Evolutionary conservation across 495 filamentous ascomycete genomes (phyloP).

Genomic region (Xylaria acuta): DNA sequence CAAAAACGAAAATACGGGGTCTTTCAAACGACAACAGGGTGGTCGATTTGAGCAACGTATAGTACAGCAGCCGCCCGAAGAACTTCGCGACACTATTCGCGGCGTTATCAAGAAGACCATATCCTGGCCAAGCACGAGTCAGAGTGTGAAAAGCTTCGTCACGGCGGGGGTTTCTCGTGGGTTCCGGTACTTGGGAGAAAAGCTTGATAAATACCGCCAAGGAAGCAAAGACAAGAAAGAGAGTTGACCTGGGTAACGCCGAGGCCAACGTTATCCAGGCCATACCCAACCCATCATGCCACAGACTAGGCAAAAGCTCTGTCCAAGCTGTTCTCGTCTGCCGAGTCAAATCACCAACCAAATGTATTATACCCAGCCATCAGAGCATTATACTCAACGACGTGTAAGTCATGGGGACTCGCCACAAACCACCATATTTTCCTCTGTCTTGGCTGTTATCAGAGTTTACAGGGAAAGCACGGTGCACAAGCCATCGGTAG

Average conservation of each 20-base stretch:
- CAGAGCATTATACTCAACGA: background rate
- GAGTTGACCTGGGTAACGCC: background rate
- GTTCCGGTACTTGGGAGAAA: constrained; percentile 81
- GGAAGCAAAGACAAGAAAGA: constrained; percentile 41
- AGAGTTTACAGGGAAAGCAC: background rate
- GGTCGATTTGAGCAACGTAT: constrained; percentile 87
- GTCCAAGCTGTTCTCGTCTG: background rate
- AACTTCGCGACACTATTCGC: constrained; percentile 70
- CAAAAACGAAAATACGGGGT: constrained; percentile 69
- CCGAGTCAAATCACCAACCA: background rate
- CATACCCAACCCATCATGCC: background rate
- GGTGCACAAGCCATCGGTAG: constrained; percentile 9
- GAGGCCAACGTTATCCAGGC: background rate
- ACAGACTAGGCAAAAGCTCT: background rate
- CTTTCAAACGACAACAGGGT: constrained; percentile 76
- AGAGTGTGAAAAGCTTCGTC: constrained; percentile 80
- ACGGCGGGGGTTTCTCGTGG: constrained; percentile 74
- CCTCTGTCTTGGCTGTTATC: background rate
- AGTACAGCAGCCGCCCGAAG: constrained; percentile 66
- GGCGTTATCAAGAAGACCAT: constrained; percentile 84
- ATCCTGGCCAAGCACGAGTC: constrained; percentile 84
- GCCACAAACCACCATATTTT: background rate
- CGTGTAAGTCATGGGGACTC: background rate
- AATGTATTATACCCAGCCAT: constrained; percentile 18
- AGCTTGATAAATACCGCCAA: constrained; percentile 73